Conservation (phyloP, 2,329 filamentous ascomycete genomes). For the Ophiosphaerella narmari region DNA sequence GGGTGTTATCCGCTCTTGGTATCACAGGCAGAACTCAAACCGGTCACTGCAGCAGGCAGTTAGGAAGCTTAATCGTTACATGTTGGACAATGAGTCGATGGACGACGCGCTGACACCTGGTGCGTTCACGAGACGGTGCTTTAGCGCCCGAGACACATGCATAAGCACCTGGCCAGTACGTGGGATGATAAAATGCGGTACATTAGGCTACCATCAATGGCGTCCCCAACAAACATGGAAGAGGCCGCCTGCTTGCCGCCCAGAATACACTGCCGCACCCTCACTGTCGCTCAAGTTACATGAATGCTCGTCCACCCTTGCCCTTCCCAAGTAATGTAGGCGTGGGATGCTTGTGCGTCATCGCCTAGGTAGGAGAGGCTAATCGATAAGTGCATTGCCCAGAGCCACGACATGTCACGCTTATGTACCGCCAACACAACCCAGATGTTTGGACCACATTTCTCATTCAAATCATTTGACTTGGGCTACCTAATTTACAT, state of each 20-base stretch:
- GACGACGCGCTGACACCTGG: constrained; percentile 35
- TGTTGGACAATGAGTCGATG: constrained; percentile 34
- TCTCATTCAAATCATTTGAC: constrained; percentile 15
- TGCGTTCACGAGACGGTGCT: constrained; percentile 18
- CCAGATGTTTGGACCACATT: not conserved
- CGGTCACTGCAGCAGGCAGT: constrained; percentile 39
- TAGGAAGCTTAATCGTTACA: constrained; percentile 31
- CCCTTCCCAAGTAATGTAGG: not conserved
- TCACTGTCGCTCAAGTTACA: not conserved
- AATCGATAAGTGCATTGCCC: not conserved
- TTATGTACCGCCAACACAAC: no score
- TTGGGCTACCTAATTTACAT: constrained; percentile 19
- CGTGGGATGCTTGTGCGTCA: constrained; percentile 1
- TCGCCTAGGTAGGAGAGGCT: not conserved
- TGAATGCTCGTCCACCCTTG: not conserved
- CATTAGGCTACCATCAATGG: constrained; percentile 8
- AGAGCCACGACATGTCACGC: not conserved
- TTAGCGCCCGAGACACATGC: constrained; percentile 18
- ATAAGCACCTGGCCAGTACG: constrained; percentile 7
- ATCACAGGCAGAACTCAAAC: constrained; percentile 5
- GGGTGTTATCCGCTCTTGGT: constrained; percentile 1
- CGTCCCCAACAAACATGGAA: not conserved
- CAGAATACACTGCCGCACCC: not conserved
- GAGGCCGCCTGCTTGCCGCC: not conserved
- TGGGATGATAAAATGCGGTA: constrained; percentile 15